These are phyloP conservation scores for Elymus sibiricus DNA, from an alignment of 176 grass and related monocot species.

Conservation along the genomic window DNA sequence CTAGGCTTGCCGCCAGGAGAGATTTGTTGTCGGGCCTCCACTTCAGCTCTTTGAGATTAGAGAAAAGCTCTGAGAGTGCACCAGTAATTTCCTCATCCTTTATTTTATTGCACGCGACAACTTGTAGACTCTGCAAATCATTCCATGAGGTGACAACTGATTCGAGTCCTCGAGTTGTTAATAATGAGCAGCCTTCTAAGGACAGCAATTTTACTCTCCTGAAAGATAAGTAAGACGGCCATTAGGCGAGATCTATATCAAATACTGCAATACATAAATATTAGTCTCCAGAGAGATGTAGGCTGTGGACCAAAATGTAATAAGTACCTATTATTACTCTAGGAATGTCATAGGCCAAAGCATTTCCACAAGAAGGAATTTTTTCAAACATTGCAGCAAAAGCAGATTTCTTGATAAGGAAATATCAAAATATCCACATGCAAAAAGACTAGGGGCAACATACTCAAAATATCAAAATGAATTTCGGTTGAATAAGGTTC, in stretches of 20 bases:
- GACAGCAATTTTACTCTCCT: slow-evolving; percentile 79
- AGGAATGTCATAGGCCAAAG: background rate
- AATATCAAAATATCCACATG: background rate
- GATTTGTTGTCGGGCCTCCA: slow-evolving; percentile 86
- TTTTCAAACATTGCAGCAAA: background rate
- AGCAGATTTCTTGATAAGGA: background rate
- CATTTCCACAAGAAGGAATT: background rate
- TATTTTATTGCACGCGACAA: slow-evolving; percentile 75
- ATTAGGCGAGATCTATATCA: slow-evolving; percentile 3
- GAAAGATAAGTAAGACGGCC: background rate
- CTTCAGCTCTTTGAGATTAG: slow-evolving; percentile 87
- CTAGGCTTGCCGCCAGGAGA: slow-evolving; percentile 52
- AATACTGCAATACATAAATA: background rate
- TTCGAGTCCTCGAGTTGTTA: slow-evolving; percentile 76
- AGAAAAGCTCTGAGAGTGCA: slow-evolving; percentile 79
- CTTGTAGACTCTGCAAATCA: slow-evolving; percentile 66
- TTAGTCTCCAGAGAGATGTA: background rate
- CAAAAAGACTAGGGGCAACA: background rate
- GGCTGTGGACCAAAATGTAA: background rate
- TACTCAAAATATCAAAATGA: background rate
- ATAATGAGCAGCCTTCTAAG: slow-evolving; percentile 72
- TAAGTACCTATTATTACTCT: background rate
- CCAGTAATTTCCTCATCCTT: slow-evolving; percentile 74
- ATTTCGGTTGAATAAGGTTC: background rate
- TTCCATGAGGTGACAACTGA: slow-evolving; percentile 71